These are phyloP conservation scores for Lonicera japonica DNA, from an alignment of 129 eudicot species.

Conservation along the genomic window DNA sequence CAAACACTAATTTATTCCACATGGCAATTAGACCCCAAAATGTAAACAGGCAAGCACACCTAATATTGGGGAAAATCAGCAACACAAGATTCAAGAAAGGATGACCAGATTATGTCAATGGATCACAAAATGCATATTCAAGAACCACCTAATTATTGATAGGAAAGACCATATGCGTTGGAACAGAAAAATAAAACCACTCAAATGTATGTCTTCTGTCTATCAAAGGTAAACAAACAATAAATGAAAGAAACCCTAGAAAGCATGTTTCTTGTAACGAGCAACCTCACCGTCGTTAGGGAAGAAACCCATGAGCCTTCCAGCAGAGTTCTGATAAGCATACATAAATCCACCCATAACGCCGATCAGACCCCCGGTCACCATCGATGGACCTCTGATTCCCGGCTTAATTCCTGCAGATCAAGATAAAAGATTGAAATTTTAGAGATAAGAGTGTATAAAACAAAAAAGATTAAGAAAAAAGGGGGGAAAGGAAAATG, in stretches of 20 bases:
- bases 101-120: no score
- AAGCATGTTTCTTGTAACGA: constrained; percentile 54
- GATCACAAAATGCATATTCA: neutral
- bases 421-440: constrained; percentile 1
- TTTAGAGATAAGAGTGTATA: no score
- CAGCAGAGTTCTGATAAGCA: constrained; percentile 91
- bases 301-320: constrained; percentile 93
- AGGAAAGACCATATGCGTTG: neutral
- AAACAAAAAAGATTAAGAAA: neutral
- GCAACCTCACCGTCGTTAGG: constrained; percentile 94
- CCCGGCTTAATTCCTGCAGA: constrained; percentile 74
- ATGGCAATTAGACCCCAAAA: no score
- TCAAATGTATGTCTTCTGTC: neutral
- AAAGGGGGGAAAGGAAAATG: neutral
- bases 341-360: constrained; percentile 97
- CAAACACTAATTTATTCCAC: no score
- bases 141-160: constrained; percentile 25
- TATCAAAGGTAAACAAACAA: constrained; percentile 7
- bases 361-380: constrained; percentile 92
- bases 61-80: no score
- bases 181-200: constrained; percentile 4
- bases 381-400: constrained; percentile 93
- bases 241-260: constrained; percentile 18
- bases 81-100: no score
- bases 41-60: no score